phyloP scores from a whole-genome alignment of 495 filamentous ascomycete genomes.

The Staphylotrichum longicolle region DNA sequence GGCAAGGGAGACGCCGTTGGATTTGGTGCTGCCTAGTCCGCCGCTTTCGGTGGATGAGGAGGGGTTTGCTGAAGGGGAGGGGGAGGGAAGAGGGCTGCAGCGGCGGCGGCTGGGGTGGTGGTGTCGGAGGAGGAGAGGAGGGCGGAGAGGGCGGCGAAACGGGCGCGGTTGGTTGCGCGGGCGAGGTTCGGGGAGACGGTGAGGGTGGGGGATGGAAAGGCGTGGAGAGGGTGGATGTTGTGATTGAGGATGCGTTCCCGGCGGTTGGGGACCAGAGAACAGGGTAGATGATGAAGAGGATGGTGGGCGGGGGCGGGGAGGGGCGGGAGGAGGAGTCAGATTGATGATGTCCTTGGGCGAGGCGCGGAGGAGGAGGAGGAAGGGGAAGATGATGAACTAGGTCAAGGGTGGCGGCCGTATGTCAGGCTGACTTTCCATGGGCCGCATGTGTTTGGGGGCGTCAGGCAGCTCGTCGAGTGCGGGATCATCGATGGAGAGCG shows the following conservation, averaged over 20 bases:
- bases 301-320: neutral
- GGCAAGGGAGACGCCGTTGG: constrained; percentile 55
- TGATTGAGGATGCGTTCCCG: constrained; percentile 56
- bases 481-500: constrained; percentile 69
- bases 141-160: constrained; percentile 41
- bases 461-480: constrained; percentile 69
- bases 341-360: constrained; percentile 30
- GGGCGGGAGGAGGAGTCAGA: constrained; percentile 32
- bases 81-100: constrained; percentile 12
- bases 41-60: constrained; percentile 33
- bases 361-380: constrained; percentile 30
- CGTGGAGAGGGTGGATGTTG: constrained; percentile 60
- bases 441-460: constrained; percentile 74
- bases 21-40: constrained; percentile 45
- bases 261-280: constrained; percentile 27
- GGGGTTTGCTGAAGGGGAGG: neutral
- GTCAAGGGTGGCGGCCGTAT: constrained; percentile 50
- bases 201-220: constrained; percentile 52
- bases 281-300: neutral
- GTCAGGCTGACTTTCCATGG: constrained; percentile 69
- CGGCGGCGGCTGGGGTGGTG: constrained; percentile 16
- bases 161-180: constrained; percentile 47
- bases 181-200: constrained; percentile 56
- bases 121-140: constrained; percentile 28
- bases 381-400: constrained; percentile 26